Evolutionary conservation across 805 yeast species (phyloP).

Genomic region (Barnettozyma populi): DNA sequence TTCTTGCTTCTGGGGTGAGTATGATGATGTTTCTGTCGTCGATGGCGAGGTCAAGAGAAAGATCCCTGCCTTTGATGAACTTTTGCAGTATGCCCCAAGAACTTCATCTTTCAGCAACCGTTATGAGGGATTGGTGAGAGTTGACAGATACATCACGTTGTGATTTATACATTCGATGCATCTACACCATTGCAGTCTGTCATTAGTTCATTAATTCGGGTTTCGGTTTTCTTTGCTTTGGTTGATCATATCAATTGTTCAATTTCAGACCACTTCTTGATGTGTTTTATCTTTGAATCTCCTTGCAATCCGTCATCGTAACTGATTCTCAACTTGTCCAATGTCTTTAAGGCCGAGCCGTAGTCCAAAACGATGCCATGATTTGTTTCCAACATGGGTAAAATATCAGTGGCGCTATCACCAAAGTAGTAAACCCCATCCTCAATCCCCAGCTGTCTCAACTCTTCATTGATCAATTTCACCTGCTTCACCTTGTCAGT

Average conservation of each 20-base stretch:
- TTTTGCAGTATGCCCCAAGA: slow-evolving; percentile 61
- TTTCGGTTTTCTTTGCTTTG: neutral
- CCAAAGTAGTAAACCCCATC: slow-evolving; percentile 44
- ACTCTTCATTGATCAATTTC: slow-evolving; percentile 16
- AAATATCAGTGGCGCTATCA: slow-evolving; percentile 56
- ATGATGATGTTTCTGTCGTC: slow-evolving; percentile 38
- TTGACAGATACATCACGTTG: slow-evolving; percentile 43
- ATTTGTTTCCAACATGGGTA: slow-evolving; percentile 43
- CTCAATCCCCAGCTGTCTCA: slow-evolving; percentile 12
- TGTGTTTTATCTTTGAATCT: slow-evolving; percentile 14
- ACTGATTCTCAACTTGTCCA: slow-evolving; percentile 22
- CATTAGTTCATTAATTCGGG: neutral
- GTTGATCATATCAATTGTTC: slow-evolving; percentile 7
- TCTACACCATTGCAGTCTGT: neutral
- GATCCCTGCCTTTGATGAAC: slow-evolving; percentile 69
- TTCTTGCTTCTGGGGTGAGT: slow-evolving; percentile 77
- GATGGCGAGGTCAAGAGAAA: slow-evolving; percentile 36
- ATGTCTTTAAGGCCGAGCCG: slow-evolving; percentile 29
- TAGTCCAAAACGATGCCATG: slow-evolving; percentile 42
- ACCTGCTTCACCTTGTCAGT: slow-evolving; percentile 39
- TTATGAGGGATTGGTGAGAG: slow-evolving; percentile 63
- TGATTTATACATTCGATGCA: slow-evolving; percentile 17
- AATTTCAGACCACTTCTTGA: slow-evolving; percentile 20
- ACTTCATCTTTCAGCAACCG: slow-evolving; percentile 60
- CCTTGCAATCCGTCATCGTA: slow-evolving; percentile 16